Conservation (phyloP, 140 eudicot genomes). For the Senecio squalidus region DNA sequence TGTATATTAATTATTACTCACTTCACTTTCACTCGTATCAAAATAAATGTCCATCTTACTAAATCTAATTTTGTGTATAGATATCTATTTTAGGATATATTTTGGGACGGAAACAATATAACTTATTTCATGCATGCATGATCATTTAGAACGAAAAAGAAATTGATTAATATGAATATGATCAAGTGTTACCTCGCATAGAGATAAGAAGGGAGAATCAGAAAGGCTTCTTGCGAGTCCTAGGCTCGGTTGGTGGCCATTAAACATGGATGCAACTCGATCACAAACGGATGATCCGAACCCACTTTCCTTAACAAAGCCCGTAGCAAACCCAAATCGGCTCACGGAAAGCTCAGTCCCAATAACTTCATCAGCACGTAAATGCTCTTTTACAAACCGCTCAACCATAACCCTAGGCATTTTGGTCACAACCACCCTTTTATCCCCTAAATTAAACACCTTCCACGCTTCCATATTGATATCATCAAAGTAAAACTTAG, state of each 20-base stretch:
- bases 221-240: conserved; percentile 47
- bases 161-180: too few species aligned
- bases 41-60: too few species aligned
- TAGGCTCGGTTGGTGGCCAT: conserved; percentile 38
- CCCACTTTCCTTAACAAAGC: conserved; percentile 40
- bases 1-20: too few species aligned
- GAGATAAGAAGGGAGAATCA: conserved; percentile 39
- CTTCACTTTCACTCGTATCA: too few species aligned
- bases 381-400: conserved; percentile 81
- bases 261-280: conserved; percentile 36
- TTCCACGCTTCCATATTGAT: conserved; percentile 76
- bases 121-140: too few species aligned
- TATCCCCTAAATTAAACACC: conserved; percentile 52
- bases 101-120: too few species aligned
- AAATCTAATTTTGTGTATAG: too few species aligned
- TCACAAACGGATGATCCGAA: conserved; percentile 26
- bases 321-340: conserved; percentile 76
- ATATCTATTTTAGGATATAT: too few species aligned
- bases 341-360: conserved; percentile 71
- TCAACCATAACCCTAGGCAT: conserved; percentile 85
- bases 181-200: conserved; percentile 81
- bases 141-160: too few species aligned
- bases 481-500: conserved; percentile 81
- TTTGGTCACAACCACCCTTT: conserved; percentile 68
- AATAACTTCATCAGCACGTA: conserved; percentile 67